A percentile compares a stretch with the other conserved stretches of the same genome.
These are phyloP conservation scores for Tricholoma matsutake DNA, from an alignment of 768 basidiomycete genomes.

Conservation along the genomic window DNA sequence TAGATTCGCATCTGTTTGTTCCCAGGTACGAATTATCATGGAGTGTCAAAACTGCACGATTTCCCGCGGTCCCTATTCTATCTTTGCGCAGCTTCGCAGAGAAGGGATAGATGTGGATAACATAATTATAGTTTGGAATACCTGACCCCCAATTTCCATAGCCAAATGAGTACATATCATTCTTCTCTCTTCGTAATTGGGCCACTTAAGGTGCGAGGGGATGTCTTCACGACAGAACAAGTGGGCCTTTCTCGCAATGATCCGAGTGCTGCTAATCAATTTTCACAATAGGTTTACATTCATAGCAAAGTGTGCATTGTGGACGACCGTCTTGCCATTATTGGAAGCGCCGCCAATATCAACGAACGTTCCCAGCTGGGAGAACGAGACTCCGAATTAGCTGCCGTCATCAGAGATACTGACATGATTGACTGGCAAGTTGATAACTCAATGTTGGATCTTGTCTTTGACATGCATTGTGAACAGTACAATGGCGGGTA, in stretches of 20 bases:
- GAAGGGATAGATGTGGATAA: slow-evolving; percentile 82
- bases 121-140: not conserved
- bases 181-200: slow-evolving; percentile 94
- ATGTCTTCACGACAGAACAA: slow-evolving; percentile 85
- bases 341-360: slow-evolving; percentile 96
- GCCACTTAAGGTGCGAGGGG: slow-evolving; percentile 83
- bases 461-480: not conserved
- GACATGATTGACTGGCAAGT: slow-evolving; percentile 91
- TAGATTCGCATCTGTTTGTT: not conserved
- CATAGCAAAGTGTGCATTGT: slow-evolving; percentile 89
- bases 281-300: slow-evolving; percentile 69
- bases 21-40: slow-evolving; percentile 86
- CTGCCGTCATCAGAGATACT: slow-evolving; percentile 90
- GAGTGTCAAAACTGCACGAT: slow-evolving; percentile 94
- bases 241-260: slow-evolving; percentile 32
- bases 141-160: slow-evolving; percentile 28
- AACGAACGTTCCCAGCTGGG: slow-evolving; percentile 96
- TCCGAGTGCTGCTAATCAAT: slow-evolving; percentile 11
- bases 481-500: slow-evolving; percentile 85
- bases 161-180: slow-evolving; percentile 90
- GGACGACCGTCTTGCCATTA: slow-evolving; percentile 91
- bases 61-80: slow-evolving; percentile 84
- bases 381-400: slow-evolving; percentile 95
- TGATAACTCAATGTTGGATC: not conserved
- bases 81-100: slow-evolving; percentile 80